phyloP scores from a whole-genome alignment of 306 rosid species.

The Canavalia ensiformis region DNA sequence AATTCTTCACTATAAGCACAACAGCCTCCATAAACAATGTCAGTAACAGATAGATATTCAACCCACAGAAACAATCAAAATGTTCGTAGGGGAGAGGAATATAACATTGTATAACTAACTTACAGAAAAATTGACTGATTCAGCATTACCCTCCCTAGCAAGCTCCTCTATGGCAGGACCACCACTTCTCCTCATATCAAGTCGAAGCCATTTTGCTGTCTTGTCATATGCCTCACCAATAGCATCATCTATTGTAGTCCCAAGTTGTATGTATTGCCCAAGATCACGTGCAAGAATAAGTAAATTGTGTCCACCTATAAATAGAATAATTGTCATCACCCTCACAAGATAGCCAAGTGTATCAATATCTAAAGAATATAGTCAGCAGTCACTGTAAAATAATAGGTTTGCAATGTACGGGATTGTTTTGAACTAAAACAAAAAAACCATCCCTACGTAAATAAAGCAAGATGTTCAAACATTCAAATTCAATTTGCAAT shows the following conservation, averaged over 20 bases:
- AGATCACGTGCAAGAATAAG: constrained; percentile 89
- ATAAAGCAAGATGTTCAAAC: constrained; percentile 27
- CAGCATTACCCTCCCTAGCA: constrained; percentile 83
- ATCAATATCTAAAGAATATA: constrained; percentile 12
- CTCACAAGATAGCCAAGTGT: constrained; percentile 34
- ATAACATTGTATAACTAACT: constrained; percentile 47
- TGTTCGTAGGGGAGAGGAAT: background rate
- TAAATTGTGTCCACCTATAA: constrained; percentile 88
- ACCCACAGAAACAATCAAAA: background rate
- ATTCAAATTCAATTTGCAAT: constrained; percentile 10
- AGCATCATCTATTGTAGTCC: constrained; percentile 97
- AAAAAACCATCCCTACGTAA: constrained; percentile 25
- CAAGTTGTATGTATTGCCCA: constrained; percentile 91
- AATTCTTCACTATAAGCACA: constrained; percentile 41
- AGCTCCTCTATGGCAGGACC: constrained; percentile 98
- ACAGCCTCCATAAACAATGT: constrained; percentile 27
- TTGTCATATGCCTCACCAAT: constrained; percentile 98
- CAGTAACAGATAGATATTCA: constrained; percentile 39
- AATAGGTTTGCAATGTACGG: constrained; percentile 22
- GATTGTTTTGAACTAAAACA: background rate
- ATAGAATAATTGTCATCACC: constrained; percentile 37
- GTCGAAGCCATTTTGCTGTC: constrained; percentile 98
- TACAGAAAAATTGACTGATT: constrained; percentile 83
- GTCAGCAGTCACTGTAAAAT: constrained; percentile 19
- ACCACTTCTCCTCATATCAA: constrained; percentile 96